phyloP scores from a whole-genome alignment of 352 stramenopile species.

The Globisporangium acanthophoron region DNA sequence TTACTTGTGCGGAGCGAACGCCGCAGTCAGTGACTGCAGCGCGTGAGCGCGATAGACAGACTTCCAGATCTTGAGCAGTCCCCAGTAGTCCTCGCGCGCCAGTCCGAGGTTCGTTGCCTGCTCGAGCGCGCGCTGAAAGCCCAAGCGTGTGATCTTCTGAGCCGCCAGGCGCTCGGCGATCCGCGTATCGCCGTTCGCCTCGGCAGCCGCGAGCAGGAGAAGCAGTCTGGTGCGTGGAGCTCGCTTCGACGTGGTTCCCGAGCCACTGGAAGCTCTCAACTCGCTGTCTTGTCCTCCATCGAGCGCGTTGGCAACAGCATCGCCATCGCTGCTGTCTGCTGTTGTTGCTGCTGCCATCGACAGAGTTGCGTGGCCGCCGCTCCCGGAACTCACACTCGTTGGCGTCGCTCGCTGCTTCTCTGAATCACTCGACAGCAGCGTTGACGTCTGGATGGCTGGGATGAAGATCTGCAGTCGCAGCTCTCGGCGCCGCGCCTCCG shows the following conservation, averaged over 20 bases:
- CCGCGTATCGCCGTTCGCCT: conserved; percentile 41
- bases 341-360: neutral
- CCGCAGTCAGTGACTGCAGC: conserved; percentile 23
- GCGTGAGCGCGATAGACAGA: conserved; percentile 47
- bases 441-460: conserved; percentile 10
- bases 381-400: neutral
- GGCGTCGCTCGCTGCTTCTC: conserved; percentile 1
- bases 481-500: conserved; percentile 20
- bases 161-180: conserved; percentile 36
- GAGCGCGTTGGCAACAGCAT: neutral
- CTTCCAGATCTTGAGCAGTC: conserved; percentile 52
- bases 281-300: neutral
- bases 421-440: neutral
- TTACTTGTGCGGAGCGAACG: neutral
- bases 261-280: neutral
- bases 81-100: conserved; percentile 26
- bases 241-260: no score
- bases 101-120: conserved; percentile 36
- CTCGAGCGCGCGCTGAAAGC: conserved; percentile 35
- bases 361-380: neutral
- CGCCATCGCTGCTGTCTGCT: conserved; percentile 7
- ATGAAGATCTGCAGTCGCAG: conserved; percentile 44
- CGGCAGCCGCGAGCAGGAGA: conserved; percentile 34
- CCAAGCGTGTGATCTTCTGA: conserved; percentile 21
- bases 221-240: neutral